phyloP scores from a whole-genome alignment of 495 filamentous ascomycete species.

The Penicillium pulvis region DNA sequence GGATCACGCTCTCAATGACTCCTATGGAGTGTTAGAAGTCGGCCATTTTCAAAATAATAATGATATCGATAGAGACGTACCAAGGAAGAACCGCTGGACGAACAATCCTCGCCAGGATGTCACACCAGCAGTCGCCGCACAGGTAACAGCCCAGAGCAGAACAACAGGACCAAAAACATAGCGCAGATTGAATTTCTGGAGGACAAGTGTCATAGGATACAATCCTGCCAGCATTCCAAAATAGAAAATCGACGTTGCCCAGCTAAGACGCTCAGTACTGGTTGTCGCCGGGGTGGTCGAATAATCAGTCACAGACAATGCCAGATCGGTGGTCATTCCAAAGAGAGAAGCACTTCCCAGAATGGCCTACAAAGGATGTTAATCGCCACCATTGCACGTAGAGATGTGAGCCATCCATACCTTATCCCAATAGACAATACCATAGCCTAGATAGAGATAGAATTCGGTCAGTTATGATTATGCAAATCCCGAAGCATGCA shows the following conservation, averaged over 20 bases:
- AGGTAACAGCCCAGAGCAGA: conserved; percentile 65
- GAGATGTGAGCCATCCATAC: conserved; percentile 26
- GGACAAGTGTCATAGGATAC: conserved; percentile 69
- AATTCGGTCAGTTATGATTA: neutral
- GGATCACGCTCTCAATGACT: conserved; percentile 67
- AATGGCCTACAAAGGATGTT: conserved; percentile 55
- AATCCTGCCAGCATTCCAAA: conserved; percentile 75
- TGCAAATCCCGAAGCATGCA: neutral
- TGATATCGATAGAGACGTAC: conserved; percentile 17
- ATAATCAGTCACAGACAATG: conserved; percentile 53
- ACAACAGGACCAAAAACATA: conserved; percentile 64
- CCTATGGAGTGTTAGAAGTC: conserved; percentile 38
- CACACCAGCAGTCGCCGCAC: conserved; percentile 68
- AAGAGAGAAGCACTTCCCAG: conserved; percentile 71
- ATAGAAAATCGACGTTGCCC: conserved; percentile 79
- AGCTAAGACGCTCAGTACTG: conserved; percentile 65
- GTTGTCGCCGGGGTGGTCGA: conserved; percentile 55
- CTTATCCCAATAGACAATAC: conserved; percentile 79
- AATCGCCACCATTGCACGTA: neutral
- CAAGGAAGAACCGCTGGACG: conserved; percentile 70
- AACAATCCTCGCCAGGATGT: conserved; percentile 65
- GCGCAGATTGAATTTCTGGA: conserved; percentile 67
- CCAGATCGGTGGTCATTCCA: conserved; percentile 72
- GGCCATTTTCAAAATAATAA: neutral
- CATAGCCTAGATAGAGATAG: conserved; percentile 49